Conservation (phyloP, 2,329 filamentous ascomycete species). For the Paecilomyces formosus region DNA sequence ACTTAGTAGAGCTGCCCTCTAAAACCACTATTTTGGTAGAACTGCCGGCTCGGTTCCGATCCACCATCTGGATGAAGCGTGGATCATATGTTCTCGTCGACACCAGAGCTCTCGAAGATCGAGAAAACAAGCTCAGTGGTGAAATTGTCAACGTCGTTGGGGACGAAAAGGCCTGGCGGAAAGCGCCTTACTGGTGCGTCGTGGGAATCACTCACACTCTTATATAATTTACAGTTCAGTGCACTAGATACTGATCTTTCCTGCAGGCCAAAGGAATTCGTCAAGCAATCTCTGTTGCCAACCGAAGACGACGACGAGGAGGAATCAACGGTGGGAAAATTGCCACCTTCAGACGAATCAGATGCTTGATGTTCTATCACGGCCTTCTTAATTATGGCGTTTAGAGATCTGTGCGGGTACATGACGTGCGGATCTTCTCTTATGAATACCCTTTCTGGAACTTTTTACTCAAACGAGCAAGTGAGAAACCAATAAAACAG, state of each 20-base stretch:
- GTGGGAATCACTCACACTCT: not conserved
- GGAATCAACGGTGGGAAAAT: constrained; percentile 72
- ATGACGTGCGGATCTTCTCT: not conserved
- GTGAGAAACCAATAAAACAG: not conserved
- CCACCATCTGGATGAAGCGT: constrained; percentile 87
- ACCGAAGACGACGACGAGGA: constrained; percentile 71
- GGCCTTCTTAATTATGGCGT: constrained; percentile 1
- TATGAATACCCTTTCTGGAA: not conserved
- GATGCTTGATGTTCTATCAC: constrained; percentile 47
- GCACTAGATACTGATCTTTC: constrained; percentile 8
- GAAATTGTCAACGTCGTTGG: constrained; percentile 90
- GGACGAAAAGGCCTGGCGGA: constrained; percentile 87
- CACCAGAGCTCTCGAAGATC: constrained; percentile 54
- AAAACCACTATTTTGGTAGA: constrained; percentile 65
- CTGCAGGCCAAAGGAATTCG: constrained; percentile 70
- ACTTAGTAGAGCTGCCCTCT: constrained; percentile 66
- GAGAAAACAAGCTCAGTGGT: constrained; percentile 71
- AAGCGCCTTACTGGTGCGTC: constrained; percentile 73
- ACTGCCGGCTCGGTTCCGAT: constrained; percentile 77
- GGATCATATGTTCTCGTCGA: constrained; percentile 84
- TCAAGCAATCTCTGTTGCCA: constrained; percentile 56
- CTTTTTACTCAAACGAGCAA: not conserved
- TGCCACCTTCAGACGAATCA: constrained; percentile 76
- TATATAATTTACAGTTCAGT: not conserved
- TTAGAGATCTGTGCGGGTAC: not conserved